Base-by-base conservation (phyloP, 805 yeast genomes). In the Zygotorulaspora chibaensis region DNA sequence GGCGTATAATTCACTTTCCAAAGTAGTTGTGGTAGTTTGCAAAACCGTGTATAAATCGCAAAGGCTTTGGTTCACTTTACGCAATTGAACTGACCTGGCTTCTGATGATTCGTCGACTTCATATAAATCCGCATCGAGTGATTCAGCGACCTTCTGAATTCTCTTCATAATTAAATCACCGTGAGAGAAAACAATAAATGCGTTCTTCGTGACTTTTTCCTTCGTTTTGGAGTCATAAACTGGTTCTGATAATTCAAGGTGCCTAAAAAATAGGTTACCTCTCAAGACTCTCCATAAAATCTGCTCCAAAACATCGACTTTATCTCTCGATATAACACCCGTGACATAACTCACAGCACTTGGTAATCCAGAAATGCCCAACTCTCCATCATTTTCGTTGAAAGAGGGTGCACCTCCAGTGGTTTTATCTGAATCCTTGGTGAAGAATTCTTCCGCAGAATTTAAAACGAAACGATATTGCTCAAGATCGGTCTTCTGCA, bases 281-380 rank as follows among this genome's bases (percentile, higher is more conserved):
- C 89, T 76, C 55, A 83, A 71, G 11, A 76, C 80, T 69, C 90
- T 76, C 89, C 89, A 84, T 47, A 84, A 67, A 46, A 84, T 81
- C 60, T 78, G 81, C 58, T 83, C 84, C 53, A 84, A 69, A n/a
- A 77, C 67, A 12, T 66, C 70, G 30, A 81, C 73, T 56, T 82
- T 83, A 13, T 72, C 77, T 56, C 86, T 75, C 42, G 77, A 69
- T 44, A 84, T 79, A 13, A 81, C 82, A 60, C 89, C 90, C 9
- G 86, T 71, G 38, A 83, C 76, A 55, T 79, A 82, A 42, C 68
- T 75, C 30, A 71, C 71, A 38, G 66, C 62, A 7, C 45, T 43
- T 9, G 50, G 49, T 30, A 49, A 28, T 17, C 59, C 12, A n/a
- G 41, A 6, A 37, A 25, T 34, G 17, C 17, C 37, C 35, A 47